Evolutionary conservation across 1,284 basidiomycete genomes (phyloP), one percentile per base, ranked within the genome.

Genomic region (Athelia sp.): DNA sequence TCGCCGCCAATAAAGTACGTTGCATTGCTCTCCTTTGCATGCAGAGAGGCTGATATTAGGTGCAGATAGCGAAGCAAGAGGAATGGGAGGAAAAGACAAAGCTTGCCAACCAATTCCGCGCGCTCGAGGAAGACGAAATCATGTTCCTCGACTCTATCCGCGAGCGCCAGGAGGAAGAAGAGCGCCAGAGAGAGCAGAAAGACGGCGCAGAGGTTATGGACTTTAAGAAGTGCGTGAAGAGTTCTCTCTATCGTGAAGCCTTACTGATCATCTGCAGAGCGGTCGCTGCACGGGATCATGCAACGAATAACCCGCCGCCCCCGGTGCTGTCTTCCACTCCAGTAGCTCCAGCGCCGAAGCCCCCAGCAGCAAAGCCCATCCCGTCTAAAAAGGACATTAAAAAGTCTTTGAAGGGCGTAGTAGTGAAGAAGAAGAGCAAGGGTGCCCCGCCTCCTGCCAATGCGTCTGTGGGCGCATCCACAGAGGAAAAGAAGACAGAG

Each of bases 81-180:
- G 89, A 93, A 80, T 95, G 91, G 89, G 93, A 95, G 62, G 87
- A 92, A 63, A 89, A 89, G 64, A 91, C 87, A 63, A 94, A 93
- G 66, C 78, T 96, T 88, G 88, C 87, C 46, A 95, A 95, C 63
- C 93, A 96, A 61, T 96, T 94, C 62, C 84, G 93, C 51, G 90
- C 92, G 1, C 72, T 96, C 19, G 88, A 93, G 62, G 88, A 91
- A 56, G 93, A 95, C 64, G 93, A 96, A 62, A 84, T 93, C 53
- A 81, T 87, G 67, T 96, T 95, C 63, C 77, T 96, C 38, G 87
- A 92, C 59, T 87, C 89, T 11, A 76, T 93, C 52, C 76, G 86
- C 47, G 84, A 87, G 59, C 84, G 85, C 54, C 81, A 88, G 64
- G 76, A 83, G 57, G 80, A 80, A 54, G 86, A 88, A 63, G 90